Base-by-base conservation (phyloP, 192 early-diverging fungal species). In the Mortierella claussenii region DNA sequence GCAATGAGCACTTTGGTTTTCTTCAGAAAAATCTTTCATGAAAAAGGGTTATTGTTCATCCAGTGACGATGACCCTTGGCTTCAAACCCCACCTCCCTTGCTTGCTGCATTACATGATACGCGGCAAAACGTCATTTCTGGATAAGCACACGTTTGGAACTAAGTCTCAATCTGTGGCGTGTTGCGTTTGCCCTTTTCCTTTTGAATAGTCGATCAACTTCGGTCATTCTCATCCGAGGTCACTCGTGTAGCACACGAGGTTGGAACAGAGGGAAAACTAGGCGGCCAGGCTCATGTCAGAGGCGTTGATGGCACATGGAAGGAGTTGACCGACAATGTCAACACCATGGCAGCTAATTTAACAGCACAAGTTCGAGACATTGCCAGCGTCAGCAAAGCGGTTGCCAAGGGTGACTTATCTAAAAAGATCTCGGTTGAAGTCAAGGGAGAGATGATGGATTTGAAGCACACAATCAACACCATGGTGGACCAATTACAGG, bases 221-320 rank as follows among this genome's bases (percentile, higher is more conserved):
- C 80, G 79, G 17, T 66, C 78, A 5, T 87, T 89, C 50, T 80
- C 88, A 3, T 65, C 79, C 2, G 88, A 91, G 58, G 87, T 93
- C 12, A 86, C 88, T 17, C 83, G 87, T 37, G 91, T 93, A 4
- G 84, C 89, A 6, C 83, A 85, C 50, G 90, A 90, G 69, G 90
- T 91, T 48, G 91, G 90, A 24, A 84, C 84, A 0, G 85, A 90
- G 62, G 92, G 92, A 5, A 81, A 78, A 33, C 62, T 93, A 6
- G 92, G 90, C 17, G 87, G 83, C 1, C 90, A 89, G 63, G 90
- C 87, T 33, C 64, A 86, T 10, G 85, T 89, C 13, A 75, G 74
- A 44, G 90, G 82, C 9, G 80, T 87, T 1, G 79, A 71, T 17
- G 90, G 90, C 5, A 88, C 84, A 1, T 92, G 90, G 90, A 84